Evolutionary conservation across 2,329 filamentous ascomycete genomes (phyloP), one percentile per base, ranked within the genome.

Genomic region (Tolypocladium inflatum): DNA sequence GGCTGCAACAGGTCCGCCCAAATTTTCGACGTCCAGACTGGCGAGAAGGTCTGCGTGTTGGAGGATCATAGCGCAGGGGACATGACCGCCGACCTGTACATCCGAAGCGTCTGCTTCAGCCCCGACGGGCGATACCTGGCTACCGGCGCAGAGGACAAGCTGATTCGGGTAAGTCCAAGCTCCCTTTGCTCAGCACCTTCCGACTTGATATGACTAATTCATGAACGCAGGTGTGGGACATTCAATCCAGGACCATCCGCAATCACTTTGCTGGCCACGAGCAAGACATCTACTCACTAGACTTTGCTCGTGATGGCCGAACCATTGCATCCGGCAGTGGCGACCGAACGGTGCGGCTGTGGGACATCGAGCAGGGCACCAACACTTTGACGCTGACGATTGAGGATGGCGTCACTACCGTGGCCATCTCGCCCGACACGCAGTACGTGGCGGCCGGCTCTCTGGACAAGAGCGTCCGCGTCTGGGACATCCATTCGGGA

Each of bases 1-100:
- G 94, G 94, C 50, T 97, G 94, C 80, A 99, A 99, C 74, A 82
- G 92, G 63, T 96, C 91, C n/a, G 94, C 94, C n/a, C 93, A 97
- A 74, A 99, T 99, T 67, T 99, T 94, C 73, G 94, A 99, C 64
- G 93, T 97, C 48, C 81, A 85, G 66, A 89, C 85, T 19, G 94
- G 94, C 58, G 85, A 90, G 65, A 94, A 93, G 72, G 86, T 97
- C 56, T 94, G 90, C 64, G 88, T 94, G 59, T 79, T 97, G 39
- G 91, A 96, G 72, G 94, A 99, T 67, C 89, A 93, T 65, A 88
- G 82, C 52, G 90, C 91, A 52, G 64, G 67, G 11, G 91, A 95
- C 64, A 86, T 92, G 66, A 87, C 89, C 57, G 92, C 93, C 35
- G 94, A 99, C 74, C 80, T 99, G 38, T 99, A 97, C 74, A 99